A percentile compares a stretch with the other conserved stretches of the same genome.
Evolutionary conservation across 495 filamentous ascomycete genomes (phyloP).

Genomic region (Aspergillus avenaceus): DNA sequence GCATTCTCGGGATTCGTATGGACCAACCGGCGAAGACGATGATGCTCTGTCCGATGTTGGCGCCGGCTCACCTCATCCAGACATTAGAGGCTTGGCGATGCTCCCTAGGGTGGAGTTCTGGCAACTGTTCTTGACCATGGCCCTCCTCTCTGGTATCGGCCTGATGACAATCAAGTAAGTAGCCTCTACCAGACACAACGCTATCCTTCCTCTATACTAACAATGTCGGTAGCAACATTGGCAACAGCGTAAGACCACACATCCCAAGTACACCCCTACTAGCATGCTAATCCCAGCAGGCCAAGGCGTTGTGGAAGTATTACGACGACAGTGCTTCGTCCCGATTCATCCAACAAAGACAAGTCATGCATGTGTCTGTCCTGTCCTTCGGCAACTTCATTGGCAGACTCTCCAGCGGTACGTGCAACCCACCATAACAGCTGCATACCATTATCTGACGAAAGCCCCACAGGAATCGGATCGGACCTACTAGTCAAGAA

Average conservation of each 20-base stretch:
- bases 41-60: conserved; percentile 35
- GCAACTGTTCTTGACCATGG: conserved; percentile 82
- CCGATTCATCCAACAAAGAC: conserved; percentile 73
- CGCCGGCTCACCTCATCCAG: conserved; percentile 63
- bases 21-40: conserved; percentile 21
- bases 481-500: conserved; percentile 84
- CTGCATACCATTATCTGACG: neutral
- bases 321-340: conserved; percentile 70
- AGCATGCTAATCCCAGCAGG: conserved; percentile 29
- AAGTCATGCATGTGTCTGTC: conserved; percentile 91
- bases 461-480: conserved; percentile 60
- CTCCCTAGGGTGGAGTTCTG: conserved; percentile 79
- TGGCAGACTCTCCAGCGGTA: conserved; percentile 74
- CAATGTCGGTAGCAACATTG: conserved; percentile 70
- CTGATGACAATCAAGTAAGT: conserved; percentile 98
- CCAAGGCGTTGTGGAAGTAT: conserved; percentile 72
- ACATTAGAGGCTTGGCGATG: conserved; percentile 83
- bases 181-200: neutral
- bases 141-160: conserved; percentile 83
- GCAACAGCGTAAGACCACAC: conserved; percentile 64
- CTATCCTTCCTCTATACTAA: conserved; percentile 28
- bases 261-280: neutral
- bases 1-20: conserved; percentile 24
- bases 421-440: conserved; percentile 12
- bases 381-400: conserved; percentile 80